Conservation (phyloP, 495 filamentous ascomycete genomes). For the Lasiosphaeria hispida region DNA sequence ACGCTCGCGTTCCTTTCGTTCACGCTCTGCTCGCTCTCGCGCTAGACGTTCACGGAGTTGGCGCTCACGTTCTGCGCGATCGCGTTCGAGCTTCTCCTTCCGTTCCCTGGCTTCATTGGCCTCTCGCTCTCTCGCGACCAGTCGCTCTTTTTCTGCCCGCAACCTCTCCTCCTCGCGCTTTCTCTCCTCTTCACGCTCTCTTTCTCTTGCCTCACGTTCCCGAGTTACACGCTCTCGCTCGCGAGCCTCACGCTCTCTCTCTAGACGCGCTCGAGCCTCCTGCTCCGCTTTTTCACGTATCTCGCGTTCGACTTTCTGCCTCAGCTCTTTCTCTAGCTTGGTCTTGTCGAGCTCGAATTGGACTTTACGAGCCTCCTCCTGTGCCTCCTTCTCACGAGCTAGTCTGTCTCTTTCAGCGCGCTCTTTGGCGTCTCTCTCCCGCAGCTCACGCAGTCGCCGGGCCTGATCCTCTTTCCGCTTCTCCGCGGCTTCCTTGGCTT, state of each 20-base stretch:
- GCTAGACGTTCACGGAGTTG: slow-evolving; percentile 8
- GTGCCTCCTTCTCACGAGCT: slow-evolving; percentile 32
- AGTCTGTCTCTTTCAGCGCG: slow-evolving; percentile 53
- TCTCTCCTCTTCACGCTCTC: slow-evolving; percentile 8
- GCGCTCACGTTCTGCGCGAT: slow-evolving; percentile 27
- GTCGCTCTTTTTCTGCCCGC: slow-evolving; percentile 36
- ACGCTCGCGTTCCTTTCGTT: slow-evolving; percentile 27
- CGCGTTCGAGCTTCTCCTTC: slow-evolving; percentile 38
- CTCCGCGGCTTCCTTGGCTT: slow-evolving; percentile 48
- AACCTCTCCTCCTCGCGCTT: slow-evolving; percentile 33
- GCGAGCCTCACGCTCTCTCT: slow-evolving; percentile 21
- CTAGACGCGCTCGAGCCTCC: slow-evolving; percentile 14
- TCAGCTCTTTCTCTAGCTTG: slow-evolving; percentile 46
- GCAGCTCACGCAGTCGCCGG: slow-evolving; percentile 50
- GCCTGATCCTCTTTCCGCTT: slow-evolving; percentile 51
- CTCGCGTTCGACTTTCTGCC: slow-evolving; percentile 42
- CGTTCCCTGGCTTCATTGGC: slow-evolving; percentile 35
- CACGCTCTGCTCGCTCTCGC: slow-evolving; percentile 6
- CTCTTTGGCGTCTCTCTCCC: slow-evolving; percentile 63
- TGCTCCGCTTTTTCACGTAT: slow-evolving; percentile 32
- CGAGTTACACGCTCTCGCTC: slow-evolving; percentile 35
- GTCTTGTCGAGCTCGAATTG: slow-evolving; percentile 42
- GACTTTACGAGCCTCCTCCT: slow-evolving; percentile 38
- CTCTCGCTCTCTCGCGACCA: slow-evolving; percentile 30
- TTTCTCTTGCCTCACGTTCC: slow-evolving; percentile 36